A percentile compares a stretch with the other conserved stretches of the same genome.
Evolutionary conservation across 1,284 basidiomycete genomes (phyloP).

Genomic region (Fomitopsis pinicola): DNA sequence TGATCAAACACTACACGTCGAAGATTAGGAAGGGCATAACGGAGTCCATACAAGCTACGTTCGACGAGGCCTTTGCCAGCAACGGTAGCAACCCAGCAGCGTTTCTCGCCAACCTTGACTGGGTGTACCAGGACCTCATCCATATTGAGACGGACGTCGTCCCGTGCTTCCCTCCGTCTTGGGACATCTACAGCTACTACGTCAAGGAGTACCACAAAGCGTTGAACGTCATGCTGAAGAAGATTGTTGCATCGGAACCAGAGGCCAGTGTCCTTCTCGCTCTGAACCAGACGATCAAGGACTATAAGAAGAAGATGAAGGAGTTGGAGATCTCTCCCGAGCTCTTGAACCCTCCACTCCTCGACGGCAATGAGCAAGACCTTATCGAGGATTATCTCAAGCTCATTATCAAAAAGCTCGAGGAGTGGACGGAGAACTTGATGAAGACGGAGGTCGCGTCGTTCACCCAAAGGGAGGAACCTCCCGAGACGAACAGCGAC

Average conservation of each 20-base stretch:
- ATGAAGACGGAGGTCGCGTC: conserved; percentile 89
- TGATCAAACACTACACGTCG: conserved; percentile 94
- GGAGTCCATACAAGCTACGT: conserved; percentile 72
- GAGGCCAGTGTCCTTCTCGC: conserved; percentile 85
- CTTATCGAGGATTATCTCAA: conserved; percentile 96
- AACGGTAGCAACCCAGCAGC: conserved; percentile 61
- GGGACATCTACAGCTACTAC: conserved; percentile 82
- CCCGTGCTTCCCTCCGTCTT: conserved; percentile 90
- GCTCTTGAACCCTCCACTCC: conserved; percentile 81
- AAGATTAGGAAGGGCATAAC: conserved; percentile 84
- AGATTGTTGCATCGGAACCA: conserved; percentile 71
- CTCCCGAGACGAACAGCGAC: conserved; percentile 87
- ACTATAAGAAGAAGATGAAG: conserved; percentile 94
- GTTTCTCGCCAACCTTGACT: conserved; percentile 80
- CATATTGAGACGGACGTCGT: conserved; percentile 85
- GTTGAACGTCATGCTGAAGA: conserved; percentile 75
- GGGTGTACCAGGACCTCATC: conserved; percentile 95
- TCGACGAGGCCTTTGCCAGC: conserved; percentile 65
- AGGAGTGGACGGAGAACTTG: conserved; percentile 95
- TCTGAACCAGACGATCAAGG: conserved; percentile 91
- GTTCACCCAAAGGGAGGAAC: conserved; percentile 79
- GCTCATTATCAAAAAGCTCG: conserved; percentile 91
- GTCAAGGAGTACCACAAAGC: conserved; percentile 91
- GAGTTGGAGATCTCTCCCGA: conserved; percentile 83
- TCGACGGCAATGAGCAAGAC: conserved; percentile 90